Evolutionary conservation across 1,284 basidiomycete species (phyloP), one percentile per base, ranked within the genome.

Genomic region (Pterulicium gracile): DNA sequence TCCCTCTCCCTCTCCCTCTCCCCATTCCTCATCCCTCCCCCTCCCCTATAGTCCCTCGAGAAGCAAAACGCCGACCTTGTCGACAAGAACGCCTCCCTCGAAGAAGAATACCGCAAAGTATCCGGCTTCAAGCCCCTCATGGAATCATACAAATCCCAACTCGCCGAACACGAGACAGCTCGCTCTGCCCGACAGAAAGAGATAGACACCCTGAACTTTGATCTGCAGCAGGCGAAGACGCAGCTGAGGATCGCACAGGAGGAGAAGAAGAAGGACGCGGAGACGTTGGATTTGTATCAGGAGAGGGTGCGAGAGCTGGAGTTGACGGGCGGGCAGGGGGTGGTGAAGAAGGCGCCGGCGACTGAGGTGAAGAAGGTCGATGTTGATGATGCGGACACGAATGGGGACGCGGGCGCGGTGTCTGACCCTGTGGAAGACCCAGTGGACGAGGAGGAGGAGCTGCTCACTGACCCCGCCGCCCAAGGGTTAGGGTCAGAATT

Each of bases 291-390:
- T 53, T 64, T 93, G 3, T 92, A 91, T 56, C 90, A 95, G 60
- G 93, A 97, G 59, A 79, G 90, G n/a, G 77, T 95, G 34, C 77
- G 79, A 41, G 94, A 97, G 64, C 70, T 96, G 19, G 94, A 97
- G 62, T 65, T 90, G 32, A 65, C 61, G 14, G 76, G 80, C 18
- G 72, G 75, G 15, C 68, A 71, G 10, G 69, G 61, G 19, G 60
- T 54, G 24, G 58, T 50, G 43, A 46, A 54, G 50, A 47, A 49
- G 35, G 36, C n/a, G 22, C 7, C 42, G 18, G 23, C 34, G 36
- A 46, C 34, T 47, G 19, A 46, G 20, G 20, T 35, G 3, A 44
- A 32, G 1, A 22, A 23, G 12, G 46, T 47, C 14, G 35, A 18
- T 4, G 22, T 39, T 7, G 40, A 44, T 12, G 54, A 47, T 1